These are phyloP conservation scores for Talaromyces sp. DNA, from an alignment of 2,329 filamentous ascomycete genomes.

Conservation along the genomic window DNA sequence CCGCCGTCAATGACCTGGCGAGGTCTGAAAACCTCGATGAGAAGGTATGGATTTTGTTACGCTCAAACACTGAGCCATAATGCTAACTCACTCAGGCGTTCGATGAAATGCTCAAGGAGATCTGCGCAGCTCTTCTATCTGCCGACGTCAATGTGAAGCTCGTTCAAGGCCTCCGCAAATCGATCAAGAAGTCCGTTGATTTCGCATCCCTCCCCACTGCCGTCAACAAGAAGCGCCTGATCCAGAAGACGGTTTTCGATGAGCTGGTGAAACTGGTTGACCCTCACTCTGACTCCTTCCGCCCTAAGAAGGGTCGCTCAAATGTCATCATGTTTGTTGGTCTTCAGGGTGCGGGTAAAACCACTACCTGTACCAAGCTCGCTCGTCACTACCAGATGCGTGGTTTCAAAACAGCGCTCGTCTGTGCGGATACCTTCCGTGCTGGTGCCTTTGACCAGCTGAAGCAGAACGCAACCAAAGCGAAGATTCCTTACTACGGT, in stretches of 20 bases:
- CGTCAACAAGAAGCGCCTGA: conserved; percentile 97
- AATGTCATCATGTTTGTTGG: conserved; percentile 99
- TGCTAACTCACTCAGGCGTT: conserved; percentile 67
- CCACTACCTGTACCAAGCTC: conserved; percentile 96
- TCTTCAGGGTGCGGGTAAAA: conserved; percentile 96
- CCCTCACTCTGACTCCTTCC: conserved; percentile 92
- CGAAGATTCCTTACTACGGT: conserved; percentile 98
- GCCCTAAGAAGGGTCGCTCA: conserved; percentile 91
- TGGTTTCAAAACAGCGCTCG: conserved; percentile 88
- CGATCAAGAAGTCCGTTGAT: conserved; percentile 87
- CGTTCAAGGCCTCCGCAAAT: conserved; percentile 86
- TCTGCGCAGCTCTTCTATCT: conserved; percentile 91
- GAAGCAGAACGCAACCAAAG: conserved; percentile 98
- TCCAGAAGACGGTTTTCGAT: conserved; percentile 97
- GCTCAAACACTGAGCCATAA: background rate
- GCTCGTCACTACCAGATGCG: conserved; percentile 92
- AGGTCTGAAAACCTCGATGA: conserved; percentile 92
- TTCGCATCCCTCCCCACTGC: conserved; percentile 89
- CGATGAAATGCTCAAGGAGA: conserved; percentile 97
- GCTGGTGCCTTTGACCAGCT: conserved; percentile 97
- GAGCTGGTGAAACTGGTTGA: conserved; percentile 95
- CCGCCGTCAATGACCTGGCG: conserved; percentile 91
- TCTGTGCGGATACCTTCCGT: conserved; percentile 98
- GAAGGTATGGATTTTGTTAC: conserved; percentile 63
- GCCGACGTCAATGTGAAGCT: conserved; percentile 97